Evolutionary conservation across 2,329 filamentous ascomycete genomes (phyloP).

Genomic region (Lasiodiplodia sp.): DNA sequence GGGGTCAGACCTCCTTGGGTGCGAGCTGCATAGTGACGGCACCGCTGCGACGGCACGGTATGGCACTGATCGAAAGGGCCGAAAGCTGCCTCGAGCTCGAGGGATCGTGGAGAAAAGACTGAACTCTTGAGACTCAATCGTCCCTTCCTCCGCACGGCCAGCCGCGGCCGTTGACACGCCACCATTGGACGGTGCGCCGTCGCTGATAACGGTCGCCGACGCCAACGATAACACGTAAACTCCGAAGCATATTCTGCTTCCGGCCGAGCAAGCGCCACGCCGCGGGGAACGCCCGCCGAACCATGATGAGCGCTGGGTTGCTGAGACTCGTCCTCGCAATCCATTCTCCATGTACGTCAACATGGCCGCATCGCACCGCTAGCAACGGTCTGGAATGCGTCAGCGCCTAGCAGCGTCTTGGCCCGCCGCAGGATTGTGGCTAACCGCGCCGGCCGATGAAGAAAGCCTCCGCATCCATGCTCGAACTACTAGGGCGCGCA

Average conservation of each 20-base stretch:
- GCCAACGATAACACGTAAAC: constrained; percentile 19
- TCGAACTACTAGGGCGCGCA: not conserved
- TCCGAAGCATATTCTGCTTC: not conserved
- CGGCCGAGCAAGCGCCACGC: constrained; percentile 3
- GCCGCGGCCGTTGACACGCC: not conserved
- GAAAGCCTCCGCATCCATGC: constrained; percentile 15
- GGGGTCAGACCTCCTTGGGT: constrained; percentile 24
- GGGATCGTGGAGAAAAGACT: constrained; percentile 1
- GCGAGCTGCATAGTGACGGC: constrained; percentile 30
- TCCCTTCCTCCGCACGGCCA: not conserved
- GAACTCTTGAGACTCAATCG: constrained; percentile 2
- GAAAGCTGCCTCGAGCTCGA: constrained; percentile 23
- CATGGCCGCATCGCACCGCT: constrained; percentile 12
- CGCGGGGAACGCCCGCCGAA: not conserved
- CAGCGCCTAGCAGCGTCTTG: constrained; percentile 13
- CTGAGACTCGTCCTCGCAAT: not conserved
- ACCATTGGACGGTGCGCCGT: constrained; percentile 1
- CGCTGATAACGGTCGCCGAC: constrained; percentile 6
- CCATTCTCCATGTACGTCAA: not conserved
- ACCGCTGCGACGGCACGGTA: constrained; percentile 12
- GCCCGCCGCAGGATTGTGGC: not conserved
- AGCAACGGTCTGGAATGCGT: constrained; percentile 4
- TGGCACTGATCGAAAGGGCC: constrained; percentile 16
- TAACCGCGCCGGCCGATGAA: constrained; percentile 8
- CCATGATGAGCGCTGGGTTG: not conserved